Conservation (phyloP, 2,329 filamentous ascomycete genomes). For the Trichothecium roseum region DNA sequence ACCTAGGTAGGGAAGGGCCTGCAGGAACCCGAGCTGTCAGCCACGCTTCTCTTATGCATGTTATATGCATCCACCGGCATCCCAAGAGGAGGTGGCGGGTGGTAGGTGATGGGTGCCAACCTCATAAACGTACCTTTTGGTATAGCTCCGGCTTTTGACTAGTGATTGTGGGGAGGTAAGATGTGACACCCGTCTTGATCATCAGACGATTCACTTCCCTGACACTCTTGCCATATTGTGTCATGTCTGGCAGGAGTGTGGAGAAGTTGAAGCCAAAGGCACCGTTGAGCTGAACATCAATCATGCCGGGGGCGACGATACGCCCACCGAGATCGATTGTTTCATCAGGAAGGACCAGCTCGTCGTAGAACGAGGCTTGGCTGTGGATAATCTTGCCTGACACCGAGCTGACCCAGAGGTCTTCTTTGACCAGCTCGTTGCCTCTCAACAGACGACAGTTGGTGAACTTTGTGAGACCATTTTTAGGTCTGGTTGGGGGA, state of each 20-base stretch:
- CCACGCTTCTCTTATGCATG: constrained; percentile 1
- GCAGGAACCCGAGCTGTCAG: constrained; percentile 2
- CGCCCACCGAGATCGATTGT: constrained; percentile 73
- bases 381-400: constrained; percentile 74
- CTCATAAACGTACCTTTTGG: constrained; percentile 45
- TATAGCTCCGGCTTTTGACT: constrained; percentile 77
- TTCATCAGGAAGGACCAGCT: constrained; percentile 58
- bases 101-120: background rate
- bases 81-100: too few relatives aligned
- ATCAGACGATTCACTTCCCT: constrained; percentile 60
- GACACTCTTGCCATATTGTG: constrained; percentile 63
- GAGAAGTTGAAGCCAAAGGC: constrained; percentile 92
- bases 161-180: constrained; percentile 76
- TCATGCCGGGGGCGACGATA: constrained; percentile 76
- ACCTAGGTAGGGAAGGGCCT: constrained; percentile 66
- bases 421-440: constrained; percentile 57
- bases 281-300: constrained; percentile 87
- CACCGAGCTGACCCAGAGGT: constrained; percentile 79
- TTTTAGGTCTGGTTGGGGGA: constrained; percentile 22
- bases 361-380: constrained; percentile 57
- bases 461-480: constrained; percentile 73
- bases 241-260: constrained; percentile 56
- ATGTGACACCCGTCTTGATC: constrained; percentile 73
- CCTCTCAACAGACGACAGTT: constrained; percentile 72
- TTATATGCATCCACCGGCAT: background rate